Conservation (phyloP, 2,329 filamentous ascomycete genomes). For the Huntiella abstrusa region DNA sequence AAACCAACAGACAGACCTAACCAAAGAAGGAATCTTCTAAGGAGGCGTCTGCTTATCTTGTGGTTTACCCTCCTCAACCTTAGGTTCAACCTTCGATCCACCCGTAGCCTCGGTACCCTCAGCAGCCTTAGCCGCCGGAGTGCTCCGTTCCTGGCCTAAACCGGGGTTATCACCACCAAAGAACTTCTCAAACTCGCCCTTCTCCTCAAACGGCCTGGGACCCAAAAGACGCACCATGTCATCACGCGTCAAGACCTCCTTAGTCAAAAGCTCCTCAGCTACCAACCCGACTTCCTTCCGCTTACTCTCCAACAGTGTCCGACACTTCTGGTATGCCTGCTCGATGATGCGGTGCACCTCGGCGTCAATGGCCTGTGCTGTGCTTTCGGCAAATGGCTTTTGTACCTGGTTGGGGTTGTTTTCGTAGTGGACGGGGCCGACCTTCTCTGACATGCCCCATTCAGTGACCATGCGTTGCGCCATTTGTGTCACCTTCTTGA, state of each 20-base stretch:
- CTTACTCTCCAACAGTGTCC: conserved; percentile 63
- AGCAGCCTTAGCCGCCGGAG: conserved; percentile 18
- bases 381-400: conserved; percentile 92
- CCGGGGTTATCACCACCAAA: conserved; percentile 45
- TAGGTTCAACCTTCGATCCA: conserved; percentile 12
- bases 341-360: conserved; percentile 88
- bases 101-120: conserved; percentile 16
- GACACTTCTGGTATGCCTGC: conserved; percentile 81
- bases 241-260: conserved; percentile 80
- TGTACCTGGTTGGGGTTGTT: conserved; percentile 64
- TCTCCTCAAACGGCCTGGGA: conserved; percentile 63
- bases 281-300: conserved; percentile 76
- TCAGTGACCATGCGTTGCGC: conserved; percentile 98
- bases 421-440: conserved; percentile 83
- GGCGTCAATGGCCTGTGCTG: conserved; percentile 74
- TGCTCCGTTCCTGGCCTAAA: conserved; percentile 24
- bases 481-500: conserved; percentile 94
- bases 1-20: not conserved
- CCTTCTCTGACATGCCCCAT: conserved; percentile 93
- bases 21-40: not conserved
- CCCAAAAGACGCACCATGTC: conserved; percentile 84
- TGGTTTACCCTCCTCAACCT: not conserved
- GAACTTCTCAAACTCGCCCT: conserved; percentile 83
- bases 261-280: conserved; percentile 77
- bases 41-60: not conserved